Conservation (phyloP, 2,329 filamentous ascomycete species). For the Penicillium glabrum region DNA sequence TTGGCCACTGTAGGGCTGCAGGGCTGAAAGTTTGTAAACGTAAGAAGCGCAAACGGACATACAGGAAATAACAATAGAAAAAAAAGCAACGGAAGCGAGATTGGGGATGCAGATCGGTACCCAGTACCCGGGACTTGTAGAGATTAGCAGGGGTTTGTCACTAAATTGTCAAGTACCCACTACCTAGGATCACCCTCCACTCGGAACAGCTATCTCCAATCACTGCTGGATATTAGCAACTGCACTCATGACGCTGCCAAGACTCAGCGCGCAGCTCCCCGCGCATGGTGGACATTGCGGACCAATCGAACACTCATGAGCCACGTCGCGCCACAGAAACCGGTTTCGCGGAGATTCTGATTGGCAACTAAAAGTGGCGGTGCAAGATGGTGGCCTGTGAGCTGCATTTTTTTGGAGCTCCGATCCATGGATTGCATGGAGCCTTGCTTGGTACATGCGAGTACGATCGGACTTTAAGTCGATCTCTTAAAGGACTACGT, state of each 20-base stretch:
- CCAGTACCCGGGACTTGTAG: slow-evolving; percentile 1
- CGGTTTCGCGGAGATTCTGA: not conserved
- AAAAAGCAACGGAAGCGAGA: slow-evolving; percentile 15
- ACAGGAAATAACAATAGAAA: slow-evolving; percentile 1
- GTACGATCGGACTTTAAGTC: not conserved
- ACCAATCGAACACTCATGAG: slow-evolving; percentile 7
- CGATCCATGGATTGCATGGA: not conserved
- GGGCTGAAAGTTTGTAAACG: slow-evolving; percentile 17
- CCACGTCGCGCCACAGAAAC: slow-evolving; percentile 21
- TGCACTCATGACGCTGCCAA: slow-evolving; percentile 23
- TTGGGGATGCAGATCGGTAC: slow-evolving; percentile 13
- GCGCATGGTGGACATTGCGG: not conserved
- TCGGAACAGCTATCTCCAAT: not conserved
- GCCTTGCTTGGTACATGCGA: not conserved
- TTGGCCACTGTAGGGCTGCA: slow-evolving; percentile 21
- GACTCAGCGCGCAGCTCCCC: not conserved
- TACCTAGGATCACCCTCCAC: not conserved
- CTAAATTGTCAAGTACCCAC: slow-evolving; percentile 3
- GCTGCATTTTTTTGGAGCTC: not conserved
- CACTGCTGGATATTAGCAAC: not conserved
- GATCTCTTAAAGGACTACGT: not conserved
- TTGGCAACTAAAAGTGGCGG: slow-evolving; percentile 11
- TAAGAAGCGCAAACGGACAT: slow-evolving; percentile 11
- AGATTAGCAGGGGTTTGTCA: not conserved
- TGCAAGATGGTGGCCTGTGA: not conserved